A percentile compares a stretch with the other conserved stretches of the same genome.
These are phyloP conservation scores for Cryptococcus amylolentus DNA, from an alignment of 1,284 basidiomycete genomes.

Conservation along the genomic window DNA sequence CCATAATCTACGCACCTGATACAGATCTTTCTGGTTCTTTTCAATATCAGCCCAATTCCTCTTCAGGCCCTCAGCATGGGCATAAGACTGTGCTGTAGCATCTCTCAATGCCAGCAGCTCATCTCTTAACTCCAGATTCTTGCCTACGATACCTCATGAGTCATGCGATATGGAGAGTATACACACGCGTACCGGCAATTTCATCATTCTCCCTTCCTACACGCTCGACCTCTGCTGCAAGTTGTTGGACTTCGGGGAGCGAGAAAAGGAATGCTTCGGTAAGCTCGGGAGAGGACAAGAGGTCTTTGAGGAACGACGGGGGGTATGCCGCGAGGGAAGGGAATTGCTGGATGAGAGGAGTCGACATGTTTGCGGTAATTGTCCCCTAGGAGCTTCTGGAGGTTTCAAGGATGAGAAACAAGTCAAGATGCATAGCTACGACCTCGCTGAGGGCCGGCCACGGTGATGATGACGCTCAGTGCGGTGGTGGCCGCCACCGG, in stretches of 20 bases:
- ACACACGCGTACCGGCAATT: conserved; percentile 64
- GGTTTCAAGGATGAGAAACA: too few relatives aligned
- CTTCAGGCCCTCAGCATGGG: conserved; percentile 74
- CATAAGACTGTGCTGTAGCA: conserved; percentile 77
- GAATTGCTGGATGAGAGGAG: conserved; percentile 45
- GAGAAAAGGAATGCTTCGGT: conserved; percentile 84
- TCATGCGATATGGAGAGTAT: background rate
- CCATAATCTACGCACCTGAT: conserved; percentile 60
- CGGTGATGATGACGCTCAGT: background rate
- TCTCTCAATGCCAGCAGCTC: conserved; percentile 66
- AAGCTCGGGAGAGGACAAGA: conserved; percentile 72
- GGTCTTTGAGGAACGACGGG: conserved; percentile 64
- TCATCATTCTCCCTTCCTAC: conserved; percentile 76
- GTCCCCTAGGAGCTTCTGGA: too few relatives aligned
- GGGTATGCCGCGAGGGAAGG: conserved; percentile 44
- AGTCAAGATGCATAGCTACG: too few relatives aligned
- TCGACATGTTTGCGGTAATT: conserved; percentile 30
- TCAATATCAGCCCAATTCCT: conserved; percentile 77
- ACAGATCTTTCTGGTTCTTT: conserved; percentile 76
- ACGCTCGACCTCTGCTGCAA: conserved; percentile 70
- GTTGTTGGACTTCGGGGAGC: conserved; percentile 64
- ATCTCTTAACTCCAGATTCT: conserved; percentile 71
- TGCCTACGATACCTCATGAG: conserved; percentile 53
- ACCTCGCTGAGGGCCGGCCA: background rate
- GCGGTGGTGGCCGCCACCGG: background rate